These are phyloP conservation scores for Fusarium globosum DNA, from an alignment of 2,329 filamentous ascomycete genomes.

Conservation along the genomic window DNA sequence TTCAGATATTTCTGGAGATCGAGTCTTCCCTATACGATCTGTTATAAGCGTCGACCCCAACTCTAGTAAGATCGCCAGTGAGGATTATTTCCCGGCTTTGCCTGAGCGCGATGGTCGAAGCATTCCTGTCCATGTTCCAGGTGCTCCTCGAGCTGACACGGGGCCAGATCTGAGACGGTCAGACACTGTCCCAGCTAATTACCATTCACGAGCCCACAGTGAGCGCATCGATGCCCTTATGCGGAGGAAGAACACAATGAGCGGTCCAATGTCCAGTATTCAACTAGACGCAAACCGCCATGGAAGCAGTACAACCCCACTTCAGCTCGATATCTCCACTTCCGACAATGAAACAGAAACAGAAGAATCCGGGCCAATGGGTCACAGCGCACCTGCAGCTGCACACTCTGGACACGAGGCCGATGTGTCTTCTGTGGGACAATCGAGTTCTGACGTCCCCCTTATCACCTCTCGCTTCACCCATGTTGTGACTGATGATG, in stretches of 20 bases:
- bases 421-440: constrained; percentile 36
- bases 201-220: constrained; percentile 29
- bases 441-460: constrained; percentile 50
- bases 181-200: constrained; percentile 43
- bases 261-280: constrained; percentile 57
- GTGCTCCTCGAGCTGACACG: constrained; percentile 46
- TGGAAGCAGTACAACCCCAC: constrained; percentile 46
- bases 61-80: constrained; percentile 53
- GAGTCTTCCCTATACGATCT: constrained; percentile 86
- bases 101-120: constrained; percentile 48
- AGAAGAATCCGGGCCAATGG: constrained; percentile 43
- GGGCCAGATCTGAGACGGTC: constrained; percentile 43
- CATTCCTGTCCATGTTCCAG: constrained; percentile 47
- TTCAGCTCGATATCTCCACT: constrained; percentile 48
- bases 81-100: constrained; percentile 53
- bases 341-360: constrained; percentile 50
- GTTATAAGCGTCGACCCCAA: constrained; percentile 75
- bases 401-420: background rate
- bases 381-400: background rate
- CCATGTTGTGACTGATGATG: constrained; percentile 79
- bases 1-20: constrained; percentile 61
- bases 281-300: constrained; percentile 58
- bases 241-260: constrained; percentile 50
- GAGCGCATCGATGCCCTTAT: constrained; percentile 35
- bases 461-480: constrained; percentile 80